Percentiles rank a stretch among this genome's conserved stretches.
Conservation (phyloP, 352 stramenopile species). For the Phytophthora podocarpi region DNA sequence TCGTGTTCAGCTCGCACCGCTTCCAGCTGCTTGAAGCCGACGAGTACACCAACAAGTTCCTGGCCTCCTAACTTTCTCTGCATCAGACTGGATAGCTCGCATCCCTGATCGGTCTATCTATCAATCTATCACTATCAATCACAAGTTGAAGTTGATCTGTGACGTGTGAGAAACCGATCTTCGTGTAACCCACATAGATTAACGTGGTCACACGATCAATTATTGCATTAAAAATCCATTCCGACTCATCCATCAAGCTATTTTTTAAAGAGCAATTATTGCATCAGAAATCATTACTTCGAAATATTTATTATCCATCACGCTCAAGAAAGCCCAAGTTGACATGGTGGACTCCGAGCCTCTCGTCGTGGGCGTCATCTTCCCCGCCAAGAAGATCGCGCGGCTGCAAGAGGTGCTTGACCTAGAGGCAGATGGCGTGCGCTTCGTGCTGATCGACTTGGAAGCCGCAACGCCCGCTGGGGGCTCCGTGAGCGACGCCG, state of each 20-base stretch:
- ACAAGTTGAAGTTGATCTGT: conserved; percentile 7
- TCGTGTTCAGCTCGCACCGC: conserved; percentile 70
- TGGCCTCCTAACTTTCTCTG: conserved; percentile 60
- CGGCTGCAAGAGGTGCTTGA: conserved; percentile 71
- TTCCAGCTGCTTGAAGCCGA: conserved; percentile 82
- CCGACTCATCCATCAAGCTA: too few relatives aligned
- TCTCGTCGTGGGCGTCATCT: conserved; percentile 76
- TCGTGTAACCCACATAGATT: too few relatives aligned
- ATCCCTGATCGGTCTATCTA: too few relatives aligned
- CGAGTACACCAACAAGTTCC: conserved; percentile 86
- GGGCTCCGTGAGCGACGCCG: conserved; percentile 20
- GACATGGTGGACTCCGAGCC: conserved; percentile 18
- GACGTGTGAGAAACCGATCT: neutral
- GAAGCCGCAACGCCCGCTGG: conserved; percentile 37
- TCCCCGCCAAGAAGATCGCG: conserved; percentile 85
- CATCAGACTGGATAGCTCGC: too few relatives aligned
- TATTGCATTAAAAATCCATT: too few relatives aligned
- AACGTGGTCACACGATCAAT: too few relatives aligned
- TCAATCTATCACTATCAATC: too few relatives aligned
- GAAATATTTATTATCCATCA: too few relatives aligned
- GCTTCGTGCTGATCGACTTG: conserved; percentile 81
- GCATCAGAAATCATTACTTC: too few relatives aligned
- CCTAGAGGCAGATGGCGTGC: conserved; percentile 47
- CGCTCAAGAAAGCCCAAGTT: neutral
- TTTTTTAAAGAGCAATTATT: too few relatives aligned